Evolutionary conservation across 2,329 filamentous ascomycete species (phyloP).

Genomic region (Pyrenochaeta sp.): DNA sequence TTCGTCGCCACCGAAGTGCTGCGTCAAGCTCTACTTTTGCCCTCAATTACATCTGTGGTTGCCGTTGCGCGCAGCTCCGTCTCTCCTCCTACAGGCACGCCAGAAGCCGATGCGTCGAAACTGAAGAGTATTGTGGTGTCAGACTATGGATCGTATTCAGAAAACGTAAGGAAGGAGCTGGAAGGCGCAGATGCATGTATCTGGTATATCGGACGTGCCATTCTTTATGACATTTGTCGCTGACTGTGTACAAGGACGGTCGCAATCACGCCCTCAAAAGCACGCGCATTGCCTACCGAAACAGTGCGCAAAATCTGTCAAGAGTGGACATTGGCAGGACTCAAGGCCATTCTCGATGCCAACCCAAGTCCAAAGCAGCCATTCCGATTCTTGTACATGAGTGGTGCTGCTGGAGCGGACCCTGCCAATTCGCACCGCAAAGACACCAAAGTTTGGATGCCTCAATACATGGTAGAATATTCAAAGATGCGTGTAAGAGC

Average conservation of each 20-base stretch:
- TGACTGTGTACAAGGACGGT: slow-evolving; percentile 47
- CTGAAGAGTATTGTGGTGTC: slow-evolving; percentile 42
- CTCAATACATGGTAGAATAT: slow-evolving; percentile 53
- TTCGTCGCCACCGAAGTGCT: not conserved
- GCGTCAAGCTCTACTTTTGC: slow-evolving; percentile 6
- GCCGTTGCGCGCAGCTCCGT: slow-evolving; percentile 7
- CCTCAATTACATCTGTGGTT: slow-evolving; percentile 11
- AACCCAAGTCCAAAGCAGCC: slow-evolving; percentile 37
- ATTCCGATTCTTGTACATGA: slow-evolving; percentile 61
- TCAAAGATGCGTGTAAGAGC: slow-evolving; percentile 56
- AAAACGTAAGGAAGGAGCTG: not conserved
- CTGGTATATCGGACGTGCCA: not conserved
- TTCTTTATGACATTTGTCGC: slow-evolving; percentile 13
- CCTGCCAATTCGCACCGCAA: slow-evolving; percentile 56
- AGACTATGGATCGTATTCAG: slow-evolving; percentile 44
- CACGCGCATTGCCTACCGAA: slow-evolving; percentile 41
- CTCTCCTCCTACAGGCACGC: not conserved
- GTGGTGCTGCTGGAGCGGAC: slow-evolving; percentile 50
- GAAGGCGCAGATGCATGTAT: not conserved
- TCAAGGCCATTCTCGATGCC: slow-evolving; percentile 49
- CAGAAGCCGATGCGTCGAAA: slow-evolving; percentile 4
- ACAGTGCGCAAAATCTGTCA: slow-evolving; percentile 54
- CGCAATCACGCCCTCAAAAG: slow-evolving; percentile 54
- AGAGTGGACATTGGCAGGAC: slow-evolving; percentile 45
- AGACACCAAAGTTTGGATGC: slow-evolving; percentile 34